Evolutionary conservation across 805 yeast genomes (phyloP).

Genomic region (Candida easanensis): DNA sequence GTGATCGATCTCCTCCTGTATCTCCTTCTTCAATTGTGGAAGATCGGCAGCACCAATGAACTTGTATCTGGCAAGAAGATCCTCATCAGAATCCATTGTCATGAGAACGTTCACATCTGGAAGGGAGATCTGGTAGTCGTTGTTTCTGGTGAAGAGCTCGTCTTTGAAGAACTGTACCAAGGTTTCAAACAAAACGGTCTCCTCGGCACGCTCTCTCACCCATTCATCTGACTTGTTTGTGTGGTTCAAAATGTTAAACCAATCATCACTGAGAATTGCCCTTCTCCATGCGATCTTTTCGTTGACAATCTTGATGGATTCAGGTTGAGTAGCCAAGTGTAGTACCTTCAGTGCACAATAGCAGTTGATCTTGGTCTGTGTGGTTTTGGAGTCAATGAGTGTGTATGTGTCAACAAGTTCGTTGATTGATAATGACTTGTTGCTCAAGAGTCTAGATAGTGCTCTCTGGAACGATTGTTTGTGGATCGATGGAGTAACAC

Average conservation of each 20-base stretch:
- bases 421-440: constrained; percentile 37
- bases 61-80: constrained; percentile 22
- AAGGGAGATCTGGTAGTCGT: constrained; percentile 26
- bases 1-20: constrained; percentile 23
- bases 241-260: constrained; percentile 39
- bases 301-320: constrained; percentile 32
- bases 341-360: constrained; percentile 51
- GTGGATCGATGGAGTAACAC: constrained; percentile 18
- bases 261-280: constrained; percentile 50
- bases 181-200: constrained; percentile 46
- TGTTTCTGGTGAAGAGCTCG: constrained; percentile 27
- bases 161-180: constrained; percentile 35
- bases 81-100: constrained; percentile 18
- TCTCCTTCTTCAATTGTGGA: constrained; percentile 24
- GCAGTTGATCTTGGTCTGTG: constrained; percentile 30
- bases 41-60: constrained; percentile 24
- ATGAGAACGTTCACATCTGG: constrained; percentile 27
- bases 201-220: constrained; percentile 36
- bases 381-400: constrained; percentile 36
- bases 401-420: constrained; percentile 55
- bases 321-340: constrained; percentile 32
- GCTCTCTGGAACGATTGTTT: constrained; percentile 26
- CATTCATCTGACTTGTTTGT: constrained; percentile 41
- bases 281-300: constrained; percentile 56
- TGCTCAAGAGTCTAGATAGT: constrained; percentile 32